phyloP scores from a whole-genome alignment of 192 early-diverging fungal species.

The Coemansia sp. region DNA sequence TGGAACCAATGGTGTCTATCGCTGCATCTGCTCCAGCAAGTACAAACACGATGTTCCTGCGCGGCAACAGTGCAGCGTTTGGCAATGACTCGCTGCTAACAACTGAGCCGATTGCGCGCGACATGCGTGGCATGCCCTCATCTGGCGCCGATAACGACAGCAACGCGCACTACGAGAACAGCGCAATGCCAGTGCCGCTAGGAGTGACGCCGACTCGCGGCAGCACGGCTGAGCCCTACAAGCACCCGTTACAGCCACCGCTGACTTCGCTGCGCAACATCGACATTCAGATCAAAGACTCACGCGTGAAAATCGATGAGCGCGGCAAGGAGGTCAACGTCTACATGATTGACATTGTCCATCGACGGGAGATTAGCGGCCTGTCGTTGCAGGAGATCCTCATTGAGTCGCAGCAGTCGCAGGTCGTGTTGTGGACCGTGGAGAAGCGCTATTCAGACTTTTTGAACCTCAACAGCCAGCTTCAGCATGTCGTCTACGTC shows the following conservation, averaged over 20 bases:
- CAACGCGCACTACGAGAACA: not conserved
- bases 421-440: slow-evolving; percentile 74
- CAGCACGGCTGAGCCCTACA: not conserved
- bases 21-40: not conserved
- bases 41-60: not conserved
- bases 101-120: not conserved
- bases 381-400: slow-evolving; percentile 55
- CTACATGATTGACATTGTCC: slow-evolving; percentile 55
- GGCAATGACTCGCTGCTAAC: not conserved
- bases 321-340: slow-evolving; percentile 73
- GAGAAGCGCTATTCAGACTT: slow-evolving; percentile 92
- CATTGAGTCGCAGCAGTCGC: slow-evolving; percentile 44
- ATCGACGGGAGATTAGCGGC: slow-evolving; percentile 41
- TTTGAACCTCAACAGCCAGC: slow-evolving; percentile 75
- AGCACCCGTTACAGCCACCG: slow-evolving; percentile 19
- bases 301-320: slow-evolving; percentile 70
- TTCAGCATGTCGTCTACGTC: slow-evolving; percentile 52
- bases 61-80: not conserved
- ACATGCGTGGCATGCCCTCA: not conserved
- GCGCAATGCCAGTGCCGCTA: slow-evolving; percentile 2
- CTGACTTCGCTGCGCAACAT: slow-evolving; percentile 55
- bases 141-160: not conserved
- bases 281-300: slow-evolving; percentile 58
- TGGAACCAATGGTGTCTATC: not conserved
- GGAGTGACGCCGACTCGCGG: not conserved